Base-by-base conservation (phyloP, 2,329 filamentous ascomycete species). In the Alternaria sp. region DNA sequence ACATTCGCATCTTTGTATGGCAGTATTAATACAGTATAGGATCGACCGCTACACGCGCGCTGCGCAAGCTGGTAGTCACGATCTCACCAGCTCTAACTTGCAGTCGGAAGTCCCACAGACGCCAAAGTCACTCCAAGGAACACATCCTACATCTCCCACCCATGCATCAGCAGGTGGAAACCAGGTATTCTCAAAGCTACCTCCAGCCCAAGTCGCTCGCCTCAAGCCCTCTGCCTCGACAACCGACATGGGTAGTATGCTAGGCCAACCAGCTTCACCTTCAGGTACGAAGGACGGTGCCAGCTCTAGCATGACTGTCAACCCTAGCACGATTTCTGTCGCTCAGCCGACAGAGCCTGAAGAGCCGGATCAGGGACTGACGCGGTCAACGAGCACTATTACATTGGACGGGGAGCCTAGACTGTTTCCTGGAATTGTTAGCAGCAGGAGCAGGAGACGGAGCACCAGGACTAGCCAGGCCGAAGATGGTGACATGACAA, bases 391-490 rank as follows among this genome's bases (percentile, higher is more conserved):
- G 15, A 76, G 75, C 50, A 68, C 63, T 12, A 62, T 75, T 8
- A 67, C 73, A 7, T 65, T 83, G 25, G 79, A 80, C 26, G 87
- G 85, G 52, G 90, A 93, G 76, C 91, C 90, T 11, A 86, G 85
- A 66, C 88, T 93, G 66, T 91, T 93, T 67, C 91, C 91, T 0
- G 91, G 91, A 0, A 85, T 93, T 30, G 85, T 93, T 11, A 83
- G 81, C 55, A 80, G 82, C 54, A 76, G 79, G 36, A 73, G 82
- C 19, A 75, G 80, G 45, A 77, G 77, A 61, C 78, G 79, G 45
- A 75, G 75, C 61, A 65, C 73, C 23, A 65, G 74, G 51, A 67
- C 65, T 7, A 67, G 69, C 23, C 61, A 60, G 53, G 55, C 67
- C 6, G 71, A 71, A 13, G 72, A 76, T 15, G 71, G 65, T 0